Base-by-base conservation (phyloP, 2,329 filamentous ascomycete genomes). In the Lanzia echinophila region DNA sequence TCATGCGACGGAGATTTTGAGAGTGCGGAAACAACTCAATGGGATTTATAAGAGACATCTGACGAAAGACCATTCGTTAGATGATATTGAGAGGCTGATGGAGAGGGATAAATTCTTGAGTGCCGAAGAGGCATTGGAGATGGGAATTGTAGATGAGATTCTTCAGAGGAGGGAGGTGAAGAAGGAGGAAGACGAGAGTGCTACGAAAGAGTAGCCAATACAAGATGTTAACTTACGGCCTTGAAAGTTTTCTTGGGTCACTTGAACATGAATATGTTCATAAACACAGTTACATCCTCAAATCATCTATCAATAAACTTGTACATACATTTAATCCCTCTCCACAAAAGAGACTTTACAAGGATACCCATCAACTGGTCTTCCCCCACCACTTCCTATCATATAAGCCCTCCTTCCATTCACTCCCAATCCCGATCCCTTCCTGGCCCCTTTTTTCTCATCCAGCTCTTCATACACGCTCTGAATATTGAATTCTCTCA, bases 101-200 rank as follows among this genome's bases (percentile, higher is more conserved):
- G 94, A 99, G 75, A 78, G 94, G 54, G 94, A 99, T 70, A 94
- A 94, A 67, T 97, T 96, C 64, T 80, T 99, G 79, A 87, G 86
- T 53, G 90, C 91, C 0, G 75, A 89, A 44, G 91, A 99, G 74
- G 94, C 94, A 8, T 75, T 90, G 64, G 89, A 95, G 48, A 80
- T 95, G 71, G 94, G 94, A 0, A 88, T 99, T 63, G 84, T 99
- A 58, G 94, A 99, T 69, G 84, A 92, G 72, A 91, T 99, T 57
- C 68, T 99, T 63, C 78, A 83, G 45, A 79, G 79, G 73, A 78
- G 88, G 63, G 73, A 54, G 3, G 11, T 28, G 47, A 55, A 61
- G 38, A 59, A 62, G 43, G 58, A 56, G 36, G 41, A 52, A 12
- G 53, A 34, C 8, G 24, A 39, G 53, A n/a, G 12, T 3, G 6